These are phyloP conservation scores for Trichosporon sp. DNA, from an alignment of 1,284 basidiomycete genomes.

Conservation along the genomic window DNA sequence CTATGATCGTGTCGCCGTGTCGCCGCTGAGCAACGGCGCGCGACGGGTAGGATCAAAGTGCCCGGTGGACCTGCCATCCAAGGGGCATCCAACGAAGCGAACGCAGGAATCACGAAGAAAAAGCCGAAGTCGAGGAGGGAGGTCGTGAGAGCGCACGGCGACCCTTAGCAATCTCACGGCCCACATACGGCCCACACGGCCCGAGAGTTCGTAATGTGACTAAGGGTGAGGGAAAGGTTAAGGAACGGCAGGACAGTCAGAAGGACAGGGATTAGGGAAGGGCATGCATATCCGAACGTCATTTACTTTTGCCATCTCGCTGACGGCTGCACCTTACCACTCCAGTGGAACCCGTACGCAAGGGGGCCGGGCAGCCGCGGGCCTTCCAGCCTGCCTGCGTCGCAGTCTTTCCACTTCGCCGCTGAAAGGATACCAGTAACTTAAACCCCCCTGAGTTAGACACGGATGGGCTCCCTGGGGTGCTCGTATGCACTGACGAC, in stretches of 20 bases:
- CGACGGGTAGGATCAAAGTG: background rate
- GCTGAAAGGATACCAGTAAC: background rate
- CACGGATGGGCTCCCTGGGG: too few relatives aligned
- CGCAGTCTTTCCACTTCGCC: background rate
- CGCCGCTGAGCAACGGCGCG: background rate
- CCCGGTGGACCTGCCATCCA: background rate
- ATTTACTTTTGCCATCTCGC: background rate
- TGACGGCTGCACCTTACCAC: background rate
- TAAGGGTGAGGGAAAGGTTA: background rate
- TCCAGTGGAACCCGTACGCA: background rate
- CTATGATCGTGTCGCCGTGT: too few relatives aligned
- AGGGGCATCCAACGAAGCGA: background rate
- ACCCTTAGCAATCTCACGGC: background rate
- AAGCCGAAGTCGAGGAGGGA: background rate
- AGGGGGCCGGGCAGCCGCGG: background rate
- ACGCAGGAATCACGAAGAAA: background rate
- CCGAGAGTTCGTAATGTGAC: background rate
- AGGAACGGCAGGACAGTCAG: background rate
- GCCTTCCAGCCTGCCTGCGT: background rate
- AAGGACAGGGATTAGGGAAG: background rate
- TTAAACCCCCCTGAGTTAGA: background rate
- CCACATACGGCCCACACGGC: background rate
- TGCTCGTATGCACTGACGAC: background rate
- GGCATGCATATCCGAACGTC: constrained; percentile 3
- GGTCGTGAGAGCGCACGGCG: background rate